Evolutionary conservation across 768 basidiomycete species (phyloP).

Genomic region (Calocera viscosa): DNA sequence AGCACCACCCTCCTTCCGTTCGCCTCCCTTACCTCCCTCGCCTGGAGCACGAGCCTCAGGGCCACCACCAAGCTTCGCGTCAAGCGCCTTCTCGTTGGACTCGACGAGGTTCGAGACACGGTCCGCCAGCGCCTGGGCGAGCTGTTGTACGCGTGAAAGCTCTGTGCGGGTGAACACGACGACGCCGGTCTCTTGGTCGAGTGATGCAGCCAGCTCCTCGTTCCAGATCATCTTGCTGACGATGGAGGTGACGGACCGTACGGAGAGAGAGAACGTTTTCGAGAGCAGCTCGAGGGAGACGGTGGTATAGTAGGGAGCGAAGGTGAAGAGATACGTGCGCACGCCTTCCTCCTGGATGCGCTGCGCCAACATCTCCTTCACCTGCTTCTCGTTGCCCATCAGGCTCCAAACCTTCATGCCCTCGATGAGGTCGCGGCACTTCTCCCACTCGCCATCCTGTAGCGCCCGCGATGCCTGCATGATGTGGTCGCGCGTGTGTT

Average conservation of each 20-base stretch:
- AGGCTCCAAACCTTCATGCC: constrained; percentile 97
- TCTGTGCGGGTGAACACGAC: constrained; percentile 91
- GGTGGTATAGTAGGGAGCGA: constrained; percentile 83
- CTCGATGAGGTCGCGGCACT: constrained; percentile 82
- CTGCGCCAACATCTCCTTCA: constrained; percentile 90
- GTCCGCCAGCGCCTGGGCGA: constrained; percentile 81
- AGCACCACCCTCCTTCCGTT: constrained; percentile 14
- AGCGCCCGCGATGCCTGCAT: constrained; percentile 98
- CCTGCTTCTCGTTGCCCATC: constrained; percentile 74
- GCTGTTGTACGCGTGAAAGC: constrained; percentile 72
- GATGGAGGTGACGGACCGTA: constrained; percentile 72
- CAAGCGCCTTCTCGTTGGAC: constrained; percentile 81
- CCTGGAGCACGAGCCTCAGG: constrained; percentile 39
- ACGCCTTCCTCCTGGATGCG: constrained; percentile 97
- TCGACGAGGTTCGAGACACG: constrained; percentile 77
- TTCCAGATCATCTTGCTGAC: constrained; percentile 99
- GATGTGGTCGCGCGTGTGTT: constrained; percentile 96
- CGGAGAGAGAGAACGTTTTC: constrained; percentile 71
- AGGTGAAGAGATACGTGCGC: constrained; percentile 96
- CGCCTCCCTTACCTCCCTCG: constrained; percentile 30
- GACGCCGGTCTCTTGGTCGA: constrained; percentile 82
- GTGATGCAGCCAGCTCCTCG: constrained; percentile 83
- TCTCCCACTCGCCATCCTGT: constrained; percentile 94
- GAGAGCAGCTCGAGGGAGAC: constrained; percentile 80
- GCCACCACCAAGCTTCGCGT: constrained; percentile 61